Evolutionary conservation across 1,139 yeast species (phyloP).

Genomic region (Yamadazyma diddensiae): DNA sequence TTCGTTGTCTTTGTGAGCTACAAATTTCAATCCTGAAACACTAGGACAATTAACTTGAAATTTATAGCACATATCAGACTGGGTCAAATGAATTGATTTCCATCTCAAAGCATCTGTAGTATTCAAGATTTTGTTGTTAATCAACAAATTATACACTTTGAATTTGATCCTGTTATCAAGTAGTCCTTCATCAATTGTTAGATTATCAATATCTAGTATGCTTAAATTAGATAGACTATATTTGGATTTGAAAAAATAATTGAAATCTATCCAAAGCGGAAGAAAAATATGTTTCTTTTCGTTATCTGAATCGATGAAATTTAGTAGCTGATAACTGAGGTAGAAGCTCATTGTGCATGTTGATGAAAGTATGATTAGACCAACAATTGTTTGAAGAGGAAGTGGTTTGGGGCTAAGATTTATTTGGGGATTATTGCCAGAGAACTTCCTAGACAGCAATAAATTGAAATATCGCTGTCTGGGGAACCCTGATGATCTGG

Average conservation of each 20-base stretch:
- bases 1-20: conserved; percentile 4
- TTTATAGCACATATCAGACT: conserved; percentile 6
- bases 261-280: conserved; percentile 15
- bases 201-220: conserved; percentile 7
- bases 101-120: conserved; percentile 11
- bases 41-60: conserved; percentile 13
- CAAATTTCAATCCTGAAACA: conserved; percentile 11
- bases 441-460: no score
- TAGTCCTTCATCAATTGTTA: conserved; percentile 5
- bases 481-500: background rate
- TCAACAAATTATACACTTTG: conserved; percentile 9
- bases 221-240: conserved; percentile 5
- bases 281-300: conserved; percentile 12
- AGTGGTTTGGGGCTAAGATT: conserved; percentile 11
- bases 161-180: conserved; percentile 13
- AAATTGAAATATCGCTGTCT: background rate
- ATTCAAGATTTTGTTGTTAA: conserved; percentile 9
- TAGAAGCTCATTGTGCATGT: conserved; percentile 15
- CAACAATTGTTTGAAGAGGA: conserved; percentile 11
- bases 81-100: conserved; percentile 7
- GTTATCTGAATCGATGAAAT: conserved; percentile 10
- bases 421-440: conserved; percentile 4
- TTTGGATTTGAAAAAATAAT: conserved; percentile 9
- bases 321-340: conserved; percentile 11
- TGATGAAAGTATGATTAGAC: conserved; percentile 13